phyloP scores from a whole-genome alignment of 2,329 filamentous ascomycete species.

The Colletotrichum ledebouriae region DNA sequence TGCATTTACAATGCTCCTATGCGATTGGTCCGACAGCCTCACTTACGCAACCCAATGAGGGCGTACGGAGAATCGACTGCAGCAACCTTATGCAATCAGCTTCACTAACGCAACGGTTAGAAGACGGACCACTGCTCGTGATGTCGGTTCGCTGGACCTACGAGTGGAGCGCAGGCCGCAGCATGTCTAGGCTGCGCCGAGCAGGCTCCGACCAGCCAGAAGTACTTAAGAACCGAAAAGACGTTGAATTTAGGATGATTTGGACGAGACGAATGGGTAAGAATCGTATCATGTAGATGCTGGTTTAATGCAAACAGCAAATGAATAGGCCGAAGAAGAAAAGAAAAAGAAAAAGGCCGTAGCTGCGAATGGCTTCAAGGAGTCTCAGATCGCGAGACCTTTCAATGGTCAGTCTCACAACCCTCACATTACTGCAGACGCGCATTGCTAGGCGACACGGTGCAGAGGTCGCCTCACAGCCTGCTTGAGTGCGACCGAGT shows the following conservation, averaged over 20 bases:
- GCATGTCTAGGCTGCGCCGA: background rate
- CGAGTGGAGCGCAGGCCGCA: conserved; percentile 15
- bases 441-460: too few species aligned
- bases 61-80: conserved; percentile 6
- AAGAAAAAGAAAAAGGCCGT: too few species aligned
- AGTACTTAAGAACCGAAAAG: too few species aligned
- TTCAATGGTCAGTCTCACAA: too few species aligned
- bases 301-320: too few species aligned
- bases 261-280: too few species aligned
- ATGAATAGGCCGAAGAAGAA: too few species aligned
- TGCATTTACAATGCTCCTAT: background rate
- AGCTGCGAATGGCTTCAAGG: too few species aligned
- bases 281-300: too few species aligned
- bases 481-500: conserved; percentile 8
- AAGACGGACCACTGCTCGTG: conserved; percentile 10
- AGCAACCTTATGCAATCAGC: conserved; percentile 15
- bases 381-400: too few species aligned
- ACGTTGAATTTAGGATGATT: too few species aligned
- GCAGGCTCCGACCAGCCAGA: conserved; percentile 1
- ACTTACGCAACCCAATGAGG: conserved; percentile 10
- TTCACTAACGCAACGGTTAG: conserved; percentile 4
- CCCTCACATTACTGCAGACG: too few species aligned
- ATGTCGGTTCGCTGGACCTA: background rate
- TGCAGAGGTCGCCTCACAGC: conserved; percentile 13
- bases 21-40: conserved; percentile 14